Conservation (phyloP, 768 basidiomycete genomes). For the Suillus occidentalis region DNA sequence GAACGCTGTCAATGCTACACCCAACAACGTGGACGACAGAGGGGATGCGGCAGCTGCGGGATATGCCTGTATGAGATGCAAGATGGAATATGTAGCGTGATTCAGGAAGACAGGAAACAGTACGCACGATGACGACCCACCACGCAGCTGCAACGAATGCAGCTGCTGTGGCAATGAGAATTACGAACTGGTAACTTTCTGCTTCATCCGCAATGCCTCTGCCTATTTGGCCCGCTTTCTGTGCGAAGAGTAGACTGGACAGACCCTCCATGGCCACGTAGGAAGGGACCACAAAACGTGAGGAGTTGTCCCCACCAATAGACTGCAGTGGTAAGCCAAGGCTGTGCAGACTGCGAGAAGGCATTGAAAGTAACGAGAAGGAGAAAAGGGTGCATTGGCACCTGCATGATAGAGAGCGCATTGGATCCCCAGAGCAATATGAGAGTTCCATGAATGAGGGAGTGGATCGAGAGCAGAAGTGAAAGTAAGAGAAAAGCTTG, state of each 20-base stretch:
- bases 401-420: slow-evolving; percentile 73
- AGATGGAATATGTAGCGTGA: background rate
- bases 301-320: slow-evolving; percentile 74
- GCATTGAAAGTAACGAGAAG: slow-evolving; percentile 86
- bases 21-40: slow-evolving; percentile 85
- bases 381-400: slow-evolving; percentile 85
- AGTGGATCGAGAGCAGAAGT: slow-evolving; percentile 71
- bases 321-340: slow-evolving; percentile 55
- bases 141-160: slow-evolving; percentile 82
- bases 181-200: slow-evolving; percentile 73
- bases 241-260: slow-evolving; percentile 79
- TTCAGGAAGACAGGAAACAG: background rate
- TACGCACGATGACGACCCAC: slow-evolving; percentile 81
- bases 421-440: slow-evolving; percentile 69
- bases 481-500: slow-evolving; percentile 82
- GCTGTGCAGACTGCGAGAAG: slow-evolving; percentile 65
- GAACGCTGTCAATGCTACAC: slow-evolving; percentile 84
- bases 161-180: slow-evolving; percentile 74
- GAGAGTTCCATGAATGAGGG: slow-evolving; percentile 81
- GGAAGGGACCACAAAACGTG: slow-evolving; percentile 67
- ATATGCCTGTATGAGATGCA: slow-evolving; percentile 55
- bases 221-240: slow-evolving; percentile 77
- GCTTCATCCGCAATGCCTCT: slow-evolving; percentile 70
- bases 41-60: slow-evolving; percentile 82
- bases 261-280: slow-evolving; percentile 85